phyloP scores from a whole-genome alignment of 83 land plant genomes.

The Picea abies region DNA sequence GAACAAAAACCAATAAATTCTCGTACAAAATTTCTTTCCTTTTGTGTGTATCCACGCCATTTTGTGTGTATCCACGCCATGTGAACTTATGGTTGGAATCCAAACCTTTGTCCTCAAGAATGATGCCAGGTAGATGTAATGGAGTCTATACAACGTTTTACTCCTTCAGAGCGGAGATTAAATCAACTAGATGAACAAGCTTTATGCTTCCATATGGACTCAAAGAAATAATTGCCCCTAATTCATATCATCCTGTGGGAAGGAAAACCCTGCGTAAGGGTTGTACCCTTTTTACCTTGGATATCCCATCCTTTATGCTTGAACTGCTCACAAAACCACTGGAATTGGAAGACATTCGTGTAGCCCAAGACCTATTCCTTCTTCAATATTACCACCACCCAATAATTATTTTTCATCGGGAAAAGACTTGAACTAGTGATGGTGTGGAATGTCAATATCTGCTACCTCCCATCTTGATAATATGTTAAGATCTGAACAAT shows the following conservation, averaged over 20 bases:
- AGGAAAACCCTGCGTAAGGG: slow-evolving; percentile 61
- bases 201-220: slow-evolving; percentile 72
- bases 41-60: no score
- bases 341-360: slow-evolving; percentile 2
- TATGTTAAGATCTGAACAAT: slow-evolving; percentile 40
- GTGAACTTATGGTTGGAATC: slow-evolving; percentile 1
- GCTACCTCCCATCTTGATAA: slow-evolving; percentile 63
- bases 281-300: slow-evolving; percentile 8
- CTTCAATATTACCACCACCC: neutral
- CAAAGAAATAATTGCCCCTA: slow-evolving; percentile 38
- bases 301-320: slow-evolving; percentile 11
- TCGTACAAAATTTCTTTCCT: slow-evolving; percentile 20
- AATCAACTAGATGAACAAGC: slow-evolving; percentile 20
- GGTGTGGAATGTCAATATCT: slow-evolving; percentile 38
- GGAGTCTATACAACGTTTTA: slow-evolving; percentile 44
- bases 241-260: slow-evolving; percentile 28
- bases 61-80: slow-evolving; percentile 4
- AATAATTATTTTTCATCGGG: neutral
- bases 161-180: slow-evolving; percentile 8
- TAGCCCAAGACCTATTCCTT: slow-evolving; percentile 10
- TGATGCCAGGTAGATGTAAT: slow-evolving; percentile 27
- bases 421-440: slow-evolving; percentile 17
- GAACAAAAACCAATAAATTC: slow-evolving; percentile 59
- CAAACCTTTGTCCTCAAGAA: slow-evolving; percentile 49
- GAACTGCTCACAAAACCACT: slow-evolving; percentile 40